phyloP scores from a whole-genome alignment of 192 early-diverging fungal species.

The Oehlia diaphana region DNA sequence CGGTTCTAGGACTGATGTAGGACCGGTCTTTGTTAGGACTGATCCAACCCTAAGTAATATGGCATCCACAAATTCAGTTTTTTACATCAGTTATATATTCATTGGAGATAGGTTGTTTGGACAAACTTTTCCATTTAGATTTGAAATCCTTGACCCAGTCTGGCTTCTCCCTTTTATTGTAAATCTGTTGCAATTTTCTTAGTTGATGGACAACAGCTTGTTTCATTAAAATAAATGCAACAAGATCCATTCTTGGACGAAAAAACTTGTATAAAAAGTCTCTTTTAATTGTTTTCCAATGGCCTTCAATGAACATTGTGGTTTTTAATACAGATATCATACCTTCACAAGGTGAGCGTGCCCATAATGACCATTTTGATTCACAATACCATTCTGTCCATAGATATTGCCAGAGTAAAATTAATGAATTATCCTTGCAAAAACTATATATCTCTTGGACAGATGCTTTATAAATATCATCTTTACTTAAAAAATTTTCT shows the following conservation, averaged over 20 bases:
- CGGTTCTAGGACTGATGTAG: no score
- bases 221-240: conserved; percentile 17
- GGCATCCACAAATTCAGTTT: conserved; percentile 3
- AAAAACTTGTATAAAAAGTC: conserved; percentile 4
- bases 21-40: no score
- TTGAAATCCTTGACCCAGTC: conserved; percentile 4
- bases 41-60: neutral
- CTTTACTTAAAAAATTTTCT: neutral
- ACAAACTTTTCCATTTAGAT: neutral
- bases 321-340: conserved; percentile 1
- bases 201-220: neutral
- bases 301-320: neutral
- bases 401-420: conserved; percentile 11
- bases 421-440: conserved; percentile 12
- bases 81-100: neutral
- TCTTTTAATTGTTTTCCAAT: neutral
- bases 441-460: neutral
- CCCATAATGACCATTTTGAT: neutral
- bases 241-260: neutral
- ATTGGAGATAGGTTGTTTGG: neutral
- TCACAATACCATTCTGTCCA: neutral
- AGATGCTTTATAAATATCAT: neutral
- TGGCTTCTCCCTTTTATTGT: neutral
- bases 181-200: neutral
- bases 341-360: neutral